phyloP scores from a whole-genome alignment of 768 basidiomycete species.

The Kwoniella mangroviensis region DNA sequence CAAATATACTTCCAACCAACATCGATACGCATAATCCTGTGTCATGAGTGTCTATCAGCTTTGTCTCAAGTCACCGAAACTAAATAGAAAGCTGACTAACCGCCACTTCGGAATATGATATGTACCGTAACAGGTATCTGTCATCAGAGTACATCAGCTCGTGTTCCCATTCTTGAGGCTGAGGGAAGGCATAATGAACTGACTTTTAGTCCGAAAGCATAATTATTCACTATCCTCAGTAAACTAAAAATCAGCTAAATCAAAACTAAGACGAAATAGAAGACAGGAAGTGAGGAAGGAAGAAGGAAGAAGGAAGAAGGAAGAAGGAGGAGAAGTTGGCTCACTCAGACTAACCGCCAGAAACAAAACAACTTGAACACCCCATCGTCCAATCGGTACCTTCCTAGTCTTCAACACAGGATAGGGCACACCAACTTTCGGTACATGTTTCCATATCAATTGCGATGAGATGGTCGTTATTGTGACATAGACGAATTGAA shows the following conservation, averaged over 20 bases:
- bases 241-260: background rate
- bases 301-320: background rate
- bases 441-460: conserved; percentile 60
- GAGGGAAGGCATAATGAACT: background rate
- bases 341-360: conserved; percentile 66
- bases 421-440: conserved; percentile 40
- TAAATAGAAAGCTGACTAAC: no score
- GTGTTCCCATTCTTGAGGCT: background rate
- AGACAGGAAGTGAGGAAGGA: background rate
- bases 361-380: conserved; percentile 71
- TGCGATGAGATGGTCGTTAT: conserved; percentile 70
- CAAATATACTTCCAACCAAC: conserved; percentile 69
- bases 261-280: background rate
- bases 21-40: conserved; percentile 77
- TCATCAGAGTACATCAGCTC: conserved; percentile 12
- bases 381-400: conserved; percentile 73
- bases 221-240: conserved; percentile 68
- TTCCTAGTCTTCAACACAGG: conserved; percentile 63
- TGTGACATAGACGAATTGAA: conserved; percentile 80
- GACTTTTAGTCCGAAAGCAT: conserved; percentile 66
- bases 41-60: background rate
- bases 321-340: conserved; percentile 10
- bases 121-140: conserved; percentile 76
- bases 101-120: conserved; percentile 84
- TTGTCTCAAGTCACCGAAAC: no score